These are phyloP conservation scores for Pichia manshurica DNA, from an alignment of 805 yeast species.

Conservation along the genomic window DNA sequence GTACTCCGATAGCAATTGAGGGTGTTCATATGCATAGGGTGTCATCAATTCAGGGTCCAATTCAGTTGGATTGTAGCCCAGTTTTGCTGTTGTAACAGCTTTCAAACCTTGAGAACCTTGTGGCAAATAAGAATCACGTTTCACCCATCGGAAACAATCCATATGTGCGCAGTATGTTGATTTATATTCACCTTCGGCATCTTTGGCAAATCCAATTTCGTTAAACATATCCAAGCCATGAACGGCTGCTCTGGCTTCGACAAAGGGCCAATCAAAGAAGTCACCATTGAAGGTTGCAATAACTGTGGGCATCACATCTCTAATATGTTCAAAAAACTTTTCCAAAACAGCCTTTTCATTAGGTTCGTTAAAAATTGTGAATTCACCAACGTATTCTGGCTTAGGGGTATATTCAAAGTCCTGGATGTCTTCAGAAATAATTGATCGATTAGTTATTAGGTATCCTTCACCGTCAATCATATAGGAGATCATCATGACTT, in stretches of 20 bases:
- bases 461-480: constrained; percentile 98
- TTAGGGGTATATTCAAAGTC: constrained; percentile 97
- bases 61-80: constrained; percentile 95
- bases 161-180: constrained; percentile 89
- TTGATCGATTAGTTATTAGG: constrained; percentile 88
- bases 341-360: constrained; percentile 71
- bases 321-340: constrained; percentile 82
- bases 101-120: constrained; percentile 98
- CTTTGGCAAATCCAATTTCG: constrained; percentile 91
- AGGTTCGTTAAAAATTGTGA: constrained; percentile 83
- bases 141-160: constrained; percentile 98
- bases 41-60: constrained; percentile 98
- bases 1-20: constrained; percentile 88
- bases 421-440: constrained; percentile 89
- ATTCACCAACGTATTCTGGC: constrained; percentile 89
- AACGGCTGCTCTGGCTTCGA: constrained; percentile 76
- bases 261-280: constrained; percentile 98
- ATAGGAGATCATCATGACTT: constrained; percentile 97
- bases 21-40: constrained; percentile 91
- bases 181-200: constrained; percentile 86
- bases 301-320: constrained; percentile 89
- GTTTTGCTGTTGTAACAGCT: constrained; percentile 92
- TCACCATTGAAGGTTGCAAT: constrained; percentile 98
- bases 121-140: constrained; percentile 93
- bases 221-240: constrained; percentile 86